A percentile compares a stretch with the other conserved stretches of the same genome.
phyloP scores from a whole-genome alignment of 495 filamentous ascomycete genomes.

The Neurospora hispaniola region DNA sequence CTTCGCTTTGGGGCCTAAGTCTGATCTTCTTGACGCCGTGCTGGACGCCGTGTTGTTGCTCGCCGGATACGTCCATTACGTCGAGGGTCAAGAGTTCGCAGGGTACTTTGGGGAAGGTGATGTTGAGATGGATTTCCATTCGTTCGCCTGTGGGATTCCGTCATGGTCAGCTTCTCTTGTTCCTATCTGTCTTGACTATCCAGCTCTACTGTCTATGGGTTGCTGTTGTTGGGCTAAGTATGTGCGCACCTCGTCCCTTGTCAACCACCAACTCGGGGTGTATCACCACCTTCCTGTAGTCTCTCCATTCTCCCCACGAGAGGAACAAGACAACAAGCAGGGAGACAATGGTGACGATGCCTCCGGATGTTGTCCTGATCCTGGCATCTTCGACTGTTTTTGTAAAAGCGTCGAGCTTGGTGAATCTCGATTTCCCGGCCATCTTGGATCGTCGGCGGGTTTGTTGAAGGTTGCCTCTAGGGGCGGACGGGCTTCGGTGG shows the following conservation, averaged over 20 bases:
- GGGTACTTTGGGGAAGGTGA: conserved; percentile 86
- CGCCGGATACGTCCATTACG: conserved; percentile 97
- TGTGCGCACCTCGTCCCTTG: conserved; percentile 73
- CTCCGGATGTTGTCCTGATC: conserved; percentile 92
- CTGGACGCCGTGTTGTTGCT: conserved; percentile 85
- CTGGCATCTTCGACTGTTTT: conserved; percentile 98
- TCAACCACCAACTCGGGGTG: conserved; percentile 91
- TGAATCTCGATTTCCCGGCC: conserved; percentile 74
- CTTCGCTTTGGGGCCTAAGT: conserved; percentile 58
- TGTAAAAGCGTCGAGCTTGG: conserved; percentile 92
- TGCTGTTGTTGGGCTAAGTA: too few species aligned
- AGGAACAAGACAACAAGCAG: conserved; percentile 79
- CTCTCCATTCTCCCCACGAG: conserved; percentile 89
- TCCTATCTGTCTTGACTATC: too few species aligned
- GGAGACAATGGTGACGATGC: conserved; percentile 85
- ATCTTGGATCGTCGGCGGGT: conserved; percentile 27
- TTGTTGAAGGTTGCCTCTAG: background rate
- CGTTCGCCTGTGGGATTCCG: conserved; percentile 55
- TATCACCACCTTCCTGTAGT: conserved; percentile 79
- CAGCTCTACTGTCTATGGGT: background rate
- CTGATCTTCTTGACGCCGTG: conserved; percentile 88
- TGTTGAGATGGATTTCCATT: conserved; percentile 98
- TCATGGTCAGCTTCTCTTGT: conserved; percentile 4
- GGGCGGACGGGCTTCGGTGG: background rate
- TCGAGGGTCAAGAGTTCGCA: conserved; percentile 94